Conservation (phyloP, 768 basidiomycete genomes). For the Butyriboletus loyo region DNA sequence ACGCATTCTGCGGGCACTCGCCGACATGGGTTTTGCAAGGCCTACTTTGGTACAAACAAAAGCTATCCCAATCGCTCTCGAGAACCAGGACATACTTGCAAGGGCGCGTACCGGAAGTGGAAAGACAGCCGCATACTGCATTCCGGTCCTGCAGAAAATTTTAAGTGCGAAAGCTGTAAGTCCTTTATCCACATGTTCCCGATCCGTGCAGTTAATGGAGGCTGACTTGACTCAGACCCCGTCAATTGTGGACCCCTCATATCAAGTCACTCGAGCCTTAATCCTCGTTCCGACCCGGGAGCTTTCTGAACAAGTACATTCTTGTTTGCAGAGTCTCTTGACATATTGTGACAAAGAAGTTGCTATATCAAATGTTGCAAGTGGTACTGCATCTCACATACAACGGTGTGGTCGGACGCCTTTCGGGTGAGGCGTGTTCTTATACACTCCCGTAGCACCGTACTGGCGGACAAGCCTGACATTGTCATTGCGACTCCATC, state of each 20-base stretch:
- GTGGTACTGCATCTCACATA: conserved; percentile 65
- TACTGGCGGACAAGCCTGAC: conserved; percentile 71
- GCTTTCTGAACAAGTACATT: conserved; percentile 84
- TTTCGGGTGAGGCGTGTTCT: not conserved
- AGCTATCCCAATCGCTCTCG: conserved; percentile 89
- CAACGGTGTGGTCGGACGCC: conserved; percentile 52
- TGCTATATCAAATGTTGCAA: conserved; percentile 68
- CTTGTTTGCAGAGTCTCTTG: conserved; percentile 61
- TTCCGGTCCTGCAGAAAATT: conserved; percentile 89
- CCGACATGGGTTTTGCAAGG: conserved; percentile 83
- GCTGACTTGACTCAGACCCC: conserved; percentile 27
- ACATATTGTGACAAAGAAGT: conserved; percentile 80
- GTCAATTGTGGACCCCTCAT: conserved; percentile 37
- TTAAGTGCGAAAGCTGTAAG: conserved; percentile 75
- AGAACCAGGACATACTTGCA: conserved; percentile 87
- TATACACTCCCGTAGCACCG: conserved; percentile 33
- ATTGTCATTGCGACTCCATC: conserved; percentile 80
- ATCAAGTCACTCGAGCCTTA: conserved; percentile 66
- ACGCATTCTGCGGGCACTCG: conserved; percentile 83
- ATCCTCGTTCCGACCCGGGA: conserved; percentile 91
- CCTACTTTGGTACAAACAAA: conserved; percentile 92
- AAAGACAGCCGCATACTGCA: conserved; percentile 94
- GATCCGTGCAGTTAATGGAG: not conserved
- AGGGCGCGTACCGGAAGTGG: conserved; percentile 94
- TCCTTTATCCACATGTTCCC: conserved; percentile 11